Conservation (phyloP, 306 rosid species). For the Prunus mume region DNA sequence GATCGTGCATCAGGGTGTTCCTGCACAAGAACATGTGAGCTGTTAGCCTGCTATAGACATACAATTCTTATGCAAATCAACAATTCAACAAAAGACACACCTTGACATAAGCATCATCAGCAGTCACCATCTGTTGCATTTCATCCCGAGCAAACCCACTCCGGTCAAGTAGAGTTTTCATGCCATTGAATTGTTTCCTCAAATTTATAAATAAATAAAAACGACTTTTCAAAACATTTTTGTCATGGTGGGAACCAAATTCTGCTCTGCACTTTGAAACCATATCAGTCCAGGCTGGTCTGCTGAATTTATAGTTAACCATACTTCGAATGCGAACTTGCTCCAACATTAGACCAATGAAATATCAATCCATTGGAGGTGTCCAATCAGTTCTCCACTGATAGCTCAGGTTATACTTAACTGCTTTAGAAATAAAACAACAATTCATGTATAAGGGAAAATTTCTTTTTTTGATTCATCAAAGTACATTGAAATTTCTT, state of each 20-base stretch:
- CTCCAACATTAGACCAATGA: constrained; percentile 53
- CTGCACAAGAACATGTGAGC: constrained; percentile 40
- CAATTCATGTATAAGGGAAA: not conserved
- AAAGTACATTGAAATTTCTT: not conserved
- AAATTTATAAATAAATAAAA: too few species aligned
- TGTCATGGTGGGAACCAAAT: too few species aligned
- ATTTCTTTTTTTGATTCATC: not conserved
- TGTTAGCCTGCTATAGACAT: constrained; percentile 4
- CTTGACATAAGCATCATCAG: constrained; percentile 42
- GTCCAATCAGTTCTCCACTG: constrained; percentile 45
- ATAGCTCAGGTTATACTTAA: constrained; percentile 21
- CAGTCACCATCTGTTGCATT: constrained; percentile 48
- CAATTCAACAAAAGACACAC: constrained; percentile 26
- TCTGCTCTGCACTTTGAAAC: constrained; percentile 5
- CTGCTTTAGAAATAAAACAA: constrained; percentile 29
- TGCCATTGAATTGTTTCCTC: too few species aligned
- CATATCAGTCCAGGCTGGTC: constrained; percentile 50
- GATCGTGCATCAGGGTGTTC: constrained; percentile 37
- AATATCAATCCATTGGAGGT: constrained; percentile 46
- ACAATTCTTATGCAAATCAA: not conserved
- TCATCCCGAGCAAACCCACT: constrained; percentile 59
- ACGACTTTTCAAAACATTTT: too few species aligned
- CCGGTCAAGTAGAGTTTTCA: constrained; percentile 26
- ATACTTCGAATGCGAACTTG: constrained; percentile 45
- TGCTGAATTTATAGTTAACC: constrained; percentile 36